Base-by-base conservation (phyloP, 768 basidiomycete species). In the Hypsizygus marmoreus region DNA sequence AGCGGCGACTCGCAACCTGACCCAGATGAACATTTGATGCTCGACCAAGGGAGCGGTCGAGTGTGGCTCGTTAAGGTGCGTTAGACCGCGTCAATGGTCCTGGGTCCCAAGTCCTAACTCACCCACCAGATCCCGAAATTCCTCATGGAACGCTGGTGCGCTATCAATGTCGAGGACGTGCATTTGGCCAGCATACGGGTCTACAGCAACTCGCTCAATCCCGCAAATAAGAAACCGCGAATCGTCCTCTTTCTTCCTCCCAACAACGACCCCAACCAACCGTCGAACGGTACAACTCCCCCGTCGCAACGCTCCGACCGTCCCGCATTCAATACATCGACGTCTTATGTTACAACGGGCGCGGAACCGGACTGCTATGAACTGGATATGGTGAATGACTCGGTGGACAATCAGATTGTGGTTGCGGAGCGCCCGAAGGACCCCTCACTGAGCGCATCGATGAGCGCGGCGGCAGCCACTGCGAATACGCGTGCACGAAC, bases 21-120 rank as follows among this genome's bases (percentile, higher is more conserved):
- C 56, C 88, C 88, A 1, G 88, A 93, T 49, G 89, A 91, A 62
- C 76, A 82, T 35, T 72, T 93, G n/a, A 85, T 89, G 77, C 69
- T 90, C 26, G 81, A 87, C 62, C 77, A 82, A 50, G 84, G 84
- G 14, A 80, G 81, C 37, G 86, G 89, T 35, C 70, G 81, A 51
- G 85, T 91, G 13, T 94, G 90, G 91, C 73, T 91, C 32, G 88
- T 91, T 59, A 91, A 91, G 80, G 90, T 89, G 55, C 55, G 74
- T 63, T 35, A n/a, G 45, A 40, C 54, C 33, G 33, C 28, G 14
- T 32, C 12, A 26, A 23, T 45, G n/a, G n/a, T 20, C 26, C 33
- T 23, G 16, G 17, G 19, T 25, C 26, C 31, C 40, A 16, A 22
- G 39, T 22, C 38, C 41, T 41, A 23, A 26, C 17, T 37, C 32